Percentiles rank a stretch among this genome's conserved stretches.
Conservation (phyloP, 75 land plant species). For the Sequoiadendron giganteum region DNA sequence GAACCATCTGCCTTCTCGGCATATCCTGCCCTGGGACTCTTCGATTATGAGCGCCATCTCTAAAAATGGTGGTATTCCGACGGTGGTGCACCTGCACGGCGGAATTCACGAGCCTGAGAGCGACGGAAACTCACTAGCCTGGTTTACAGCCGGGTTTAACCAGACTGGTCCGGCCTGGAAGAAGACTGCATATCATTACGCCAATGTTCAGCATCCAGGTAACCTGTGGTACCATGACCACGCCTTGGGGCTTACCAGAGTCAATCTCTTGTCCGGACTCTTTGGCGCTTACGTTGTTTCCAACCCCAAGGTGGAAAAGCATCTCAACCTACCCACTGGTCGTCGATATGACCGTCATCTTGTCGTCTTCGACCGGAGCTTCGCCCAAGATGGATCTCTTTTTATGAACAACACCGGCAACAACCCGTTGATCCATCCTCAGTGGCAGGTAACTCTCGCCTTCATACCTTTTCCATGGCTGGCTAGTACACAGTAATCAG, state of each 20-base stretch:
- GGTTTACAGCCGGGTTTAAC: slow-evolving; percentile 31
- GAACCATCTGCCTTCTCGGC: slow-evolving; percentile 27
- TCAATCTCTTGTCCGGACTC: slow-evolving; percentile 34
- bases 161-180: slow-evolving; percentile 32
- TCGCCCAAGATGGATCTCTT: slow-evolving; percentile 21
- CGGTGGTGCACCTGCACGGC: slow-evolving; percentile 40
- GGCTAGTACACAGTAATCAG: background rate
- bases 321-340: slow-evolving; percentile 19
- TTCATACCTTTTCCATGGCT: no score
- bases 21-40: slow-evolving; percentile 21
- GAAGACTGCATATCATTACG: slow-evolving; percentile 16
- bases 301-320: slow-evolving; percentile 19
- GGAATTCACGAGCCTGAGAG: slow-evolving; percentile 27
- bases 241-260: slow-evolving; percentile 32
- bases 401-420: slow-evolving; percentile 29
- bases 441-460: slow-evolving; percentile 30
- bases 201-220: slow-evolving; percentile 23
- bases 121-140: slow-evolving; percentile 31
- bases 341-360: slow-evolving; percentile 18
- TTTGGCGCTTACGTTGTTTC: slow-evolving; percentile 20
- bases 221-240: slow-evolving; percentile 47
- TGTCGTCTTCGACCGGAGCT: slow-evolving; percentile 23
- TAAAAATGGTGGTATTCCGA: slow-evolving; percentile 30
- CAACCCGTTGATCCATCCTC: slow-evolving; percentile 35
- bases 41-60: slow-evolving; percentile 21